Evolutionary conservation across 345 rosid genomes (phyloP).

Genomic region (Acer campestre): DNA sequence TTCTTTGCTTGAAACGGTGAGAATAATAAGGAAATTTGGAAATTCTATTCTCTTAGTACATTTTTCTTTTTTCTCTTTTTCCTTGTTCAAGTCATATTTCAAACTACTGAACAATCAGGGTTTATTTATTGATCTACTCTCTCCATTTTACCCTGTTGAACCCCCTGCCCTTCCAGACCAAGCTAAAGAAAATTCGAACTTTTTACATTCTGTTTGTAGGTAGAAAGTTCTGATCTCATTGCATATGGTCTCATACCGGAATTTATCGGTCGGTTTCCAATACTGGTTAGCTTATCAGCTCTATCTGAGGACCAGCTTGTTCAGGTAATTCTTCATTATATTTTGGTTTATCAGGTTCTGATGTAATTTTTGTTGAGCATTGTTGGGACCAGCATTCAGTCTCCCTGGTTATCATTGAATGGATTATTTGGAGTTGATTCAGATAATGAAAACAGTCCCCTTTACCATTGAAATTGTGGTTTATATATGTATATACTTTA

Average conservation of each 20-base stretch:
- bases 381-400: neutral
- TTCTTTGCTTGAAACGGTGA: slow-evolving; percentile 85
- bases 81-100: neutral
- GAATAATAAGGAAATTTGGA: slow-evolving; percentile 21
- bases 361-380: neutral
- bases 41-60: neutral
- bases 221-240: slow-evolving; percentile 88
- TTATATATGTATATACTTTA: too few relatives aligned
- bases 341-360: neutral
- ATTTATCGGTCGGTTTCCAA: slow-evolving; percentile 93
- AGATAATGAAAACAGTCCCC: neutral
- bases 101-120: neutral
- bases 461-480: too few relatives aligned
- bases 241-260: slow-evolving; percentile 98
- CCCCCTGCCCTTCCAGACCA: neutral
- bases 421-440: neutral
- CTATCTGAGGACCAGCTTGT: slow-evolving; percentile 90
- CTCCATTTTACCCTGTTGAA: neutral
- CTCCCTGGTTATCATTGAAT: slow-evolving; percentile 3
- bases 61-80: neutral
- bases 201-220: slow-evolving; percentile 47
- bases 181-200: slow-evolving; percentile 2
- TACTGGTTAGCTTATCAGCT: slow-evolving; percentile 88
- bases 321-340: slow-evolving; percentile 46
- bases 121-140: neutral